Conservation (phyloP, 2,329 filamentous ascomycete genomes). For the Cytospora paraplurivora region DNA sequence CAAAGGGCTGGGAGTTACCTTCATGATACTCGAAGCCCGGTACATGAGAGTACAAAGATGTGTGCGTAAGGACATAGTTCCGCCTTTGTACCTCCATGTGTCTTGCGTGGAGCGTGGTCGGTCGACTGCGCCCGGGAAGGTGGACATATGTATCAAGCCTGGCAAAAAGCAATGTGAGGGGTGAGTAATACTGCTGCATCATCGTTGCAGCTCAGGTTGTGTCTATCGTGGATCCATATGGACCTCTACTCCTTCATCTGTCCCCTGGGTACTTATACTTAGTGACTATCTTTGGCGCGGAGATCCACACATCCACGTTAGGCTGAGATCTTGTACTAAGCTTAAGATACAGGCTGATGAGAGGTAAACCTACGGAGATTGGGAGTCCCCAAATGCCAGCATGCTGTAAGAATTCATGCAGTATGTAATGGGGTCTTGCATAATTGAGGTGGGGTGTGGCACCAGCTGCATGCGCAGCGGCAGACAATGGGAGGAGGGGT, state of each 20-base stretch:
- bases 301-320: constrained; percentile 18
- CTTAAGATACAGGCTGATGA: constrained; percentile 17
- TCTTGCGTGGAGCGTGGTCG: constrained; percentile 6
- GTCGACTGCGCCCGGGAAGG: constrained; percentile 17
- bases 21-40: background rate
- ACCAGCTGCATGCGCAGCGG: constrained; percentile 22
- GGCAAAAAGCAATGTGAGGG: constrained; percentile 22
- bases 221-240: constrained; percentile 23
- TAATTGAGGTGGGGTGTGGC: constrained; percentile 13
- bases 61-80: background rate
- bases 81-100: constrained; percentile 1
- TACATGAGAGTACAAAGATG: constrained; percentile 20
- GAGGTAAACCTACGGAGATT: constrained; percentile 1
- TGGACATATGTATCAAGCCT: constrained; percentile 7
- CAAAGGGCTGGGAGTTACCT: background rate
- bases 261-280: constrained; percentile 4
- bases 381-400: constrained; percentile 15
- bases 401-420: constrained; percentile 19
- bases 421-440: constrained; percentile 8
- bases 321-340: constrained; percentile 27
- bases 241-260: constrained; percentile 3
- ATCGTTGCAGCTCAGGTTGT: constrained; percentile 12
- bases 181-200: constrained; percentile 22
- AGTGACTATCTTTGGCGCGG: constrained; percentile 2
- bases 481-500: background rate